A percentile compares a stretch with the other conserved stretches of the same genome.
These are phyloP conservation scores for Podospora pseudoanserina DNA, from an alignment of 495 filamentous ascomycete genomes.

Conservation along the genomic window DNA sequence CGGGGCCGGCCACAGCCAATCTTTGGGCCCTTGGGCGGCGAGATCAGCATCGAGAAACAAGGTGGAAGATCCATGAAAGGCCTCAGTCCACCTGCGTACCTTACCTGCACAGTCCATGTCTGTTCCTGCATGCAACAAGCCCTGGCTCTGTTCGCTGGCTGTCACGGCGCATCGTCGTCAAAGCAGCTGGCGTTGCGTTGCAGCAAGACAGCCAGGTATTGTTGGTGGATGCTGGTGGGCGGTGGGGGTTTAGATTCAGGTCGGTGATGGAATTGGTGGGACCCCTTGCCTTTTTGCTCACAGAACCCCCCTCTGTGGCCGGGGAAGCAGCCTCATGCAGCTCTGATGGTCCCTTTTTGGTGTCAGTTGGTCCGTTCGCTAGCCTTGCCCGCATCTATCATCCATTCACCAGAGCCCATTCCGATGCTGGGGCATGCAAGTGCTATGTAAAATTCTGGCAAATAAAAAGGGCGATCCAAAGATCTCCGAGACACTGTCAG, in stretches of 20 bases:
- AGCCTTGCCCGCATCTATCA: constrained; percentile 1
- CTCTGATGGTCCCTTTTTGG: background rate
- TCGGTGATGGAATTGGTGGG: background rate
- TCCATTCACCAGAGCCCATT: background rate
- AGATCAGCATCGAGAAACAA: too few species aligned
- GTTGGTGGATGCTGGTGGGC: background rate
- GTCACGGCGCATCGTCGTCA: background rate
- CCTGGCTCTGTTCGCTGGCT: constrained; percentile 1
- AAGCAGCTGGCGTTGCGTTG: constrained; percentile 3
- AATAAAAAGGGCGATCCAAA: constrained; percentile 12
- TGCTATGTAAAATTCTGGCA: background rate
- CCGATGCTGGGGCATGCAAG: background rate
- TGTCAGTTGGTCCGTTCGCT: constrained; percentile 3
- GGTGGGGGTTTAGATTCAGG: background rate
- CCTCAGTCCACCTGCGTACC: background rate
- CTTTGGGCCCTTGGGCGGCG: too few species aligned
- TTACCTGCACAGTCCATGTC: background rate
- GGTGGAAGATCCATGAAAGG: background rate
- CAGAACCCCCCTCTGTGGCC: background rate
- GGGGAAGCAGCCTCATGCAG: background rate
- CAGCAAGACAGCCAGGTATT: background rate
- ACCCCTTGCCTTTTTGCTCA: background rate
- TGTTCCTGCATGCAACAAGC: constrained; percentile 9
- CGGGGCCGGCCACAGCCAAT: too few species aligned
- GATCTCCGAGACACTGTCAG: constrained; percentile 15